Evolutionary conservation across 2,329 filamentous ascomycete species (phyloP).

Genomic region (Cordyceps pruinosa): DNA sequence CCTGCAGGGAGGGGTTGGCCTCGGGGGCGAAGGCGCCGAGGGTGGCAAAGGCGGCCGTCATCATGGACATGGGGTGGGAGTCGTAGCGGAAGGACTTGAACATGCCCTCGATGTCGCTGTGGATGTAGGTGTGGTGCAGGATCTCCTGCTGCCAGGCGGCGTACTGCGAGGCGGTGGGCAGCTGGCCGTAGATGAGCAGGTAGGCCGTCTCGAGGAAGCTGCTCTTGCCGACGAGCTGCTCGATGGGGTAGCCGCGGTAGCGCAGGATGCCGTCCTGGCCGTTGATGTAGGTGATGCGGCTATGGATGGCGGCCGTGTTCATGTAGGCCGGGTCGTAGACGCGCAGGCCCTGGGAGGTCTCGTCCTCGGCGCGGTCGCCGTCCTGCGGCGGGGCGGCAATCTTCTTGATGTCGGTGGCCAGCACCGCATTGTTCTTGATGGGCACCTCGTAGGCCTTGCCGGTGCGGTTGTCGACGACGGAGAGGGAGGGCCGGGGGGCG

Average conservation of each 20-base stretch:
- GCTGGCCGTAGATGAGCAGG: constrained; percentile 45
- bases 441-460: constrained; percentile 41
- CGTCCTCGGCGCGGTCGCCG: constrained; percentile 35
- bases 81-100: constrained; percentile 46
- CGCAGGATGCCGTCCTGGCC: constrained; percentile 44
- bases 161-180: constrained; percentile 37
- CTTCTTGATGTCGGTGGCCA: constrained; percentile 45
- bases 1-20: constrained; percentile 42
- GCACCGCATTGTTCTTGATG: constrained; percentile 42
- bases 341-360: constrained; percentile 41
- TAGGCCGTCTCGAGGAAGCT: constrained; percentile 44
- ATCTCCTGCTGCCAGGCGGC: constrained; percentile 39
- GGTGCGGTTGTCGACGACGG: constrained; percentile 43
- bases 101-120: constrained; percentile 43
- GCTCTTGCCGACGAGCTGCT: constrained; percentile 42
- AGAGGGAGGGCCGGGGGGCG: constrained; percentile 27
- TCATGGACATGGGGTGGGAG: constrained; percentile 46
- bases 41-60: constrained; percentile 43
- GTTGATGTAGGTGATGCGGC: constrained; percentile 46
- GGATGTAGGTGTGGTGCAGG: constrained; percentile 45
- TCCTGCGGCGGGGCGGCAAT: constrained; percentile 32
- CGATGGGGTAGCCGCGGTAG: constrained; percentile 46
- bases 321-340: constrained; percentile 46
- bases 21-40: constrained; percentile 44
- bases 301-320: constrained; percentile 45